A percentile compares a stretch with the other conserved stretches of the same genome.
Conservation (phyloP, 2,329 filamentous ascomycete genomes). For the Mollisia scopiformis region DNA sequence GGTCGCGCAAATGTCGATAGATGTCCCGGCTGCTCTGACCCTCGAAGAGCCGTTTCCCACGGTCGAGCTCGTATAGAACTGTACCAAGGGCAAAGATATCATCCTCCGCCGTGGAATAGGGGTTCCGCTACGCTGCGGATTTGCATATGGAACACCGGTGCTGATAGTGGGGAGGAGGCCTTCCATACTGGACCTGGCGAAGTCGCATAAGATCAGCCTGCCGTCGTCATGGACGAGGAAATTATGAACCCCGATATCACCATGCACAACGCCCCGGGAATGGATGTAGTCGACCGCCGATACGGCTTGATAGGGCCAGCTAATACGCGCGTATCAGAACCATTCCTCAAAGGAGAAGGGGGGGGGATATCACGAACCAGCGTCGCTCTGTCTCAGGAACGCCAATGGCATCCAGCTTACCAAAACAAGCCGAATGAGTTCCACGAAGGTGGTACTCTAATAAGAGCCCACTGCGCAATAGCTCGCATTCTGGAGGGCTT, state of each 20-base stretch:
- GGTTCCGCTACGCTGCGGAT: neutral
- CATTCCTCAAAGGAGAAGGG: too few relatives aligned
- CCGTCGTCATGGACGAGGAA: slow-evolving; percentile 17
- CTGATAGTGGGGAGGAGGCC: neutral
- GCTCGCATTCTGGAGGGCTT: too few relatives aligned
- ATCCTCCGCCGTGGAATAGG: neutral
- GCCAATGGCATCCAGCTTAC: too few relatives aligned
- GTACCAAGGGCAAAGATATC: slow-evolving; percentile 2
- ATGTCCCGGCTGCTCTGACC: neutral
- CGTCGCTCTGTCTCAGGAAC: too few relatives aligned
- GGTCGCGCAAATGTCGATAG: neutral
- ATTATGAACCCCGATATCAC: slow-evolving; percentile 16
- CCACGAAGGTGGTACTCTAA: too few relatives aligned
- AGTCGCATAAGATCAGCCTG: slow-evolving; percentile 17
- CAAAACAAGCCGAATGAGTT: too few relatives aligned
- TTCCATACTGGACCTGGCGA: slow-evolving; percentile 16
- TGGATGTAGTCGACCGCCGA: slow-evolving; percentile 16
- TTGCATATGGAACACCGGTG: neutral
- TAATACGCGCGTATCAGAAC: too few relatives aligned
- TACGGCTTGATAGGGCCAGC: slow-evolving; percentile 6
- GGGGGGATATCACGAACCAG: too few relatives aligned
- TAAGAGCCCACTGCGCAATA: too few relatives aligned
- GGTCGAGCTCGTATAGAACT: neutral
- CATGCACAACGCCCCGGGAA: slow-evolving; percentile 13
- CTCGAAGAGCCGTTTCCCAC: neutral